Evolutionary conservation across 2,329 filamentous ascomycete species (phyloP), one percentile per base, ranked within the genome.

Genomic region (Alternaria postmessia): DNA sequence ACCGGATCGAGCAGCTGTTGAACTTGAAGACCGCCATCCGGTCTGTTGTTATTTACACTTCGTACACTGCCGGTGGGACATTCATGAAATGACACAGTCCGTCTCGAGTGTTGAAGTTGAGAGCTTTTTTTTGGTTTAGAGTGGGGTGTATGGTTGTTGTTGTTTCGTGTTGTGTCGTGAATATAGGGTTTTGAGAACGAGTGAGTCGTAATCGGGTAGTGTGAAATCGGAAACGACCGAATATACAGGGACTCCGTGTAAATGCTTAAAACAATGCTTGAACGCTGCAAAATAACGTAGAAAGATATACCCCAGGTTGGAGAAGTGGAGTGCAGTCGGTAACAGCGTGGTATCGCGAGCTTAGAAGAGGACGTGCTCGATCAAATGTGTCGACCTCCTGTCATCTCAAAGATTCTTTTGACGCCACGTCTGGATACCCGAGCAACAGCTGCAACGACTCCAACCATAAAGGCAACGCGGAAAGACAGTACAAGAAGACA

Each of bases 401-500:
- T 60, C 47, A 60, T 22, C 53, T 60, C 57, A 28, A 57, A 52
- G 34, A 60, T 60, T 8, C 41, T 51, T 42, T 49, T 48, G 14
- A 61, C 12, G 8, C 58, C 58, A 41, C 58, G 48, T 26, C 54
- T 57, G 18, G 52, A 57, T 26, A 57, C 41, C 20, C 58, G 58
- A 39, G 41, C 58, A 51, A 61, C 58, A 43, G 58, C 58, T 42
- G 36, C 58, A 36, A 57, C 36, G 24, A 61, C 30, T 30, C 58
- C 58, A 47, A 63, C 54, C 64, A 69, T 54, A 54, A 71, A 67
- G 57, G 70, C 68, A 64, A 73, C 69, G 60, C 64, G 71, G 58
- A 73, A 62, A 59, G 63, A 72, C 52, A 73, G 54, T 48, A 71
- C 46, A 57, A 71, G 54, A 68, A 76, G 39, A 71, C 51, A 75